A percentile compares a stretch with the other conserved stretches of the same genome.
Evolutionary conservation across 768 basidiomycete species (phyloP).

Genomic region (Psilocybe subaeruginosa): DNA sequence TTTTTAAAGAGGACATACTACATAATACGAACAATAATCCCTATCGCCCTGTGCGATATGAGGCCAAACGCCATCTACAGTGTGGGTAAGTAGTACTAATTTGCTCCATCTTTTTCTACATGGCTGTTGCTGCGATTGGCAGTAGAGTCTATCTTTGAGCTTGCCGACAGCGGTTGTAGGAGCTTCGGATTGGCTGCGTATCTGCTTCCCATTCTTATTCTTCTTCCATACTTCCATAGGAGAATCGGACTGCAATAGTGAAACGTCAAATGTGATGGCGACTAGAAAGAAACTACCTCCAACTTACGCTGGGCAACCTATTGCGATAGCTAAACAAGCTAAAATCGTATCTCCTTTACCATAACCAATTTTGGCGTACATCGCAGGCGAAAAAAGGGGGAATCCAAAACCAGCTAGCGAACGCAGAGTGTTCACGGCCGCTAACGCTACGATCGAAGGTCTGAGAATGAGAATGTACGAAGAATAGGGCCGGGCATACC

Average conservation of each 20-base stretch:
- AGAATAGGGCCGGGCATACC: slow-evolving; percentile 36
- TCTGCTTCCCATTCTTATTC: slow-evolving; percentile 50
- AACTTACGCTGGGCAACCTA: slow-evolving; percentile 64
- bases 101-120: neutral
- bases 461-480: neutral
- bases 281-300: neutral
- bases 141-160: neutral
- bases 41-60: no score
- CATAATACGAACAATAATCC: no score
- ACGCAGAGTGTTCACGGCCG: slow-evolving; percentile 64
- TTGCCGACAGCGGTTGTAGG: neutral
- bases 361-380: slow-evolving; percentile 68
- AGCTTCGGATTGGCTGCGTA: slow-evolving; percentile 9
- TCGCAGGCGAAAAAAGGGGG: slow-evolving; percentile 75
- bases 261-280: neutral
- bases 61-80: no score
- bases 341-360: slow-evolving; percentile 73
- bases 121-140: neutral
- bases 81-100: no score
- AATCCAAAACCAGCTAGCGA: slow-evolving; percentile 74
- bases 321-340: slow-evolving; percentile 54
- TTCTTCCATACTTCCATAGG: slow-evolving; percentile 36
- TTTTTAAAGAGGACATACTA: no score
- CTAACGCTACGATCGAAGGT: slow-evolving; percentile 47
- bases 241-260: slow-evolving; percentile 31